phyloP scores from a whole-genome alignment of 2,329 filamentous ascomycete genomes.

The Venturia nashicola region DNA sequence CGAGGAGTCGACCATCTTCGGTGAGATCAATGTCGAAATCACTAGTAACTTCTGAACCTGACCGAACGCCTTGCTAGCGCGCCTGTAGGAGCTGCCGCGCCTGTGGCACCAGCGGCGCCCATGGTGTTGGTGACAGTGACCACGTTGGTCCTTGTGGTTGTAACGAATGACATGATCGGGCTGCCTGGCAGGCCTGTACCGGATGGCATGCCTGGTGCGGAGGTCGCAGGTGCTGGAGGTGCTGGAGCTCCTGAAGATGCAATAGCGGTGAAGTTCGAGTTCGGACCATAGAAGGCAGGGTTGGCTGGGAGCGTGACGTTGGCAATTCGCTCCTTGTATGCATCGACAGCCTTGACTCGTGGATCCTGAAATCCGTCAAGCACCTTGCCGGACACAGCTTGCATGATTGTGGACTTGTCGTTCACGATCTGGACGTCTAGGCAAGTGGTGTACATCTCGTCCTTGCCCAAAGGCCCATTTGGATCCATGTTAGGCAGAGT shows the following conservation, averaged over 20 bases:
- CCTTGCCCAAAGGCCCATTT: slow-evolving; percentile 32
- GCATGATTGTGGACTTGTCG: slow-evolving; percentile 19
- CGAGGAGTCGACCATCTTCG: not conserved
- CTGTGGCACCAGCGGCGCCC: not conserved
- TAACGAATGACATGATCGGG: not conserved
- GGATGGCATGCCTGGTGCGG: not conserved
- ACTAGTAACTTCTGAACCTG: not conserved
- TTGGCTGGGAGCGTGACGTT: slow-evolving; percentile 9
- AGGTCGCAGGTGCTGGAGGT: not conserved
- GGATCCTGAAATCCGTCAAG: slow-evolving; percentile 10
- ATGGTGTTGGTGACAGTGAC: not conserved
- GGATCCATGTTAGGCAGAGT: slow-evolving; percentile 26
- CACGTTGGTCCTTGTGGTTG: not conserved
- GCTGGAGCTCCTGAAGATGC: not conserved
- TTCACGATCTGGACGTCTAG: slow-evolving; percentile 33
- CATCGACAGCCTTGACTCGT: not conserved
- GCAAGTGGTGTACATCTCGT: slow-evolving; percentile 49
- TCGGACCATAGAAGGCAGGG: slow-evolving; percentile 5
- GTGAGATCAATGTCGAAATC: not conserved
- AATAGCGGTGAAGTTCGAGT: not conserved
- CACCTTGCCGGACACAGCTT: slow-evolving; percentile 6
- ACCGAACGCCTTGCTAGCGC: not conserved
- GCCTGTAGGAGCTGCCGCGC: not conserved
- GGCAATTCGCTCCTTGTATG: slow-evolving; percentile 6
- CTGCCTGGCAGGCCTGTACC: not conserved